Base-by-base conservation (phyloP, 2,329 filamentous ascomycete species). In the Basipetospora chlamydospora region DNA sequence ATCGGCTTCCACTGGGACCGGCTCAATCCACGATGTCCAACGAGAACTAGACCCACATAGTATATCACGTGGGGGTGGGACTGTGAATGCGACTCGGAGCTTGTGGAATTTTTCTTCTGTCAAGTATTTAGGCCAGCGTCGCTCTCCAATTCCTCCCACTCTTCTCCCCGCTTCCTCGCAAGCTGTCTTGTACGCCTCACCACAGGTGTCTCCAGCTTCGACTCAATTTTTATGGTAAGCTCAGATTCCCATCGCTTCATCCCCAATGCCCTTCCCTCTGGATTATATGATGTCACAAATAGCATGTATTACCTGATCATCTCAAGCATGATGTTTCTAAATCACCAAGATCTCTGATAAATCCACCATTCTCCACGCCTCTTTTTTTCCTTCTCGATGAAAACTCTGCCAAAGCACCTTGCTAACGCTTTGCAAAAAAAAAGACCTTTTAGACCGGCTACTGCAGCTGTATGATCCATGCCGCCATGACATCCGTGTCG, bases 311-410 rank as follows among this genome's bases (percentile, higher is more conserved):
- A 69, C 60, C 66, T 70, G 66, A 70, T 57, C 51, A 55, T 50
- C 37, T 26, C 57, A 56, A 54, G 58, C 73, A 70, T 71, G 70
- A 61, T 65, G 58, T 58, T 56, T 53, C 61, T 67, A 70, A 73
- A 73, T 74, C 70, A 77, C 73, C 73, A 77, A 78, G 73, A 78
- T 78, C 72, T 77, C 73, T 78, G 73, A 78, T 23, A 6, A 29
- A 26, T 15, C 21, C 22, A 25, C 51, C 55, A 55, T 55, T 55
- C 45, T 43, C 41, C 37, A 30, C 26, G 41, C 33, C 15, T 31
- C 33, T 39, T 35, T 23, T 35, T 41, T 29, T 26, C 1, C 39
- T 32, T 17, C 11, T 22, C 21, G 31, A 28, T 36, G 37, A 33
- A 25, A 40, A 16, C 5, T 39, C 33, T 41, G 47, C 49, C 52